Conservation (phyloP, 2,329 filamentous ascomycete species). For the Fusarium vanettenii region DNA sequence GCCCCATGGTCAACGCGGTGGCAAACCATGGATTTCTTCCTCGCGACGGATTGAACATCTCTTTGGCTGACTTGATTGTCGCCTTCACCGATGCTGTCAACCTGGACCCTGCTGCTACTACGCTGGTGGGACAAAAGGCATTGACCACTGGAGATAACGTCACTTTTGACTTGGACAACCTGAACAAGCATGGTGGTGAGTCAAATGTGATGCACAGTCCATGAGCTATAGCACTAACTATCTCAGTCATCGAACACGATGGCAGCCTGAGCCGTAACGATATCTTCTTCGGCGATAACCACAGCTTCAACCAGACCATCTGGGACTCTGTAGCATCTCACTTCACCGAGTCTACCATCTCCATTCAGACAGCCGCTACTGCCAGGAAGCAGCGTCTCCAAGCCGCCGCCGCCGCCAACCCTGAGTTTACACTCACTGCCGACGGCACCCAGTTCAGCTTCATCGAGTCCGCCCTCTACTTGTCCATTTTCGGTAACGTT, state of each 20-base stretch:
- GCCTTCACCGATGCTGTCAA: slow-evolving; percentile 39
- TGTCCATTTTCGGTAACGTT: slow-evolving; percentile 30
- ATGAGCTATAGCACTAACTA: neutral
- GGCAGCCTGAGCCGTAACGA: slow-evolving; percentile 39
- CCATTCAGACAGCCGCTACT: slow-evolving; percentile 30
- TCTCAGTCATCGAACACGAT: slow-evolving; percentile 34
- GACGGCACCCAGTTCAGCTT: slow-evolving; percentile 22
- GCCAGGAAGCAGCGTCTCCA: slow-evolving; percentile 35
- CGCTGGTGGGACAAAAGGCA: slow-evolving; percentile 34
- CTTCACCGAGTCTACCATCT: slow-evolving; percentile 35
- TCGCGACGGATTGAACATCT: slow-evolving; percentile 30
- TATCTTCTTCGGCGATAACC: slow-evolving; percentile 36
- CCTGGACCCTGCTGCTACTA: slow-evolving; percentile 38
- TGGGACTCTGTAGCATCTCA: slow-evolving; percentile 30
- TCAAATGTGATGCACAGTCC: accelerated
- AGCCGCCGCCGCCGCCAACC: slow-evolving; percentile 29
- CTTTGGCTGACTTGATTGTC: slow-evolving; percentile 27
- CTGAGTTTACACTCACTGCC: slow-evolving; percentile 22
- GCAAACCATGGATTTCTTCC: slow-evolving; percentile 41
- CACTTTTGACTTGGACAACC: slow-evolving; percentile 37
- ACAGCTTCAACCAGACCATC: slow-evolving; percentile 39
- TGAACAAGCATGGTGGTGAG: slow-evolving; percentile 34
- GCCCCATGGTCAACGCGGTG: slow-evolving; percentile 35
- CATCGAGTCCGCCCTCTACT: slow-evolving; percentile 37
- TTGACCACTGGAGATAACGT: slow-evolving; percentile 30